phyloP scores from a whole-genome alignment of 345 rosid genomes.

The Ceriops decandra region DNA sequence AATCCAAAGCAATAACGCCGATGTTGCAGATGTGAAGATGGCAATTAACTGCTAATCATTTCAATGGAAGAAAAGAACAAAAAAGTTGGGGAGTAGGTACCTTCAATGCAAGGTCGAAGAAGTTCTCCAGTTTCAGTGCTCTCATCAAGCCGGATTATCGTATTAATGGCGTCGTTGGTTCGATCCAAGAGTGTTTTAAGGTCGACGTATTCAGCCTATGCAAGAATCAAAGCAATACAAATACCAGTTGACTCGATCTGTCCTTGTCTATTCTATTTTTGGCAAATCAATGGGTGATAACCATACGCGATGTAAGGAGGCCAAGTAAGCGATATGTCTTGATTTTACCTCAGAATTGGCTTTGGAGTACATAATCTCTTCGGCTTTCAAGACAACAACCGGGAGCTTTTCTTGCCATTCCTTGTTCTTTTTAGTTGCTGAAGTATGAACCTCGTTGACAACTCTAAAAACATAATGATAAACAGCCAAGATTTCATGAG shows the following conservation, averaged over 20 bases:
- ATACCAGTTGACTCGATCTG: too few species aligned
- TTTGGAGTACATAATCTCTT: conserved; percentile 69
- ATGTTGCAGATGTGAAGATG: not conserved
- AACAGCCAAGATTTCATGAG: not conserved
- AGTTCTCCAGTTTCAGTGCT: conserved; percentile 55
- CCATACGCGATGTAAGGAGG: not conserved
- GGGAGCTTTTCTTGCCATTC: conserved; percentile 81
- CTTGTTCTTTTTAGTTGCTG: conserved; percentile 59
- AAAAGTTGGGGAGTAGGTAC: conserved; percentile 25
- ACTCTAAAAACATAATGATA: conserved; percentile 32
- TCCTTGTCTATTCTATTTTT: not conserved
- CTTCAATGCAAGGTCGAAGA: conserved; percentile 76
- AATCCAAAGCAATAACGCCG: not conserved
- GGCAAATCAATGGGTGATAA: not conserved
- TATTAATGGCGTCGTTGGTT: conserved; percentile 61
- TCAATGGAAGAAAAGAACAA: not conserved
- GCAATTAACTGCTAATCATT: not conserved
- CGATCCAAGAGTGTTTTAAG: conserved; percentile 52
- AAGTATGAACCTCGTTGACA: conserved; percentile 49
- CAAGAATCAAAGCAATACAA: not conserved
- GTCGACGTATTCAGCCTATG: conserved; percentile 61
- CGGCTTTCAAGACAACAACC: conserved; percentile 62
- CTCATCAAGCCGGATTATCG: conserved; percentile 57
- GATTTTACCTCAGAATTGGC: conserved; percentile 63
- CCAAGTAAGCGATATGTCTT: not conserved